These are phyloP conservation scores for Thelonectria blattea DNA, from an alignment of 2,329 filamentous ascomycete species.

Conservation along the genomic window DNA sequence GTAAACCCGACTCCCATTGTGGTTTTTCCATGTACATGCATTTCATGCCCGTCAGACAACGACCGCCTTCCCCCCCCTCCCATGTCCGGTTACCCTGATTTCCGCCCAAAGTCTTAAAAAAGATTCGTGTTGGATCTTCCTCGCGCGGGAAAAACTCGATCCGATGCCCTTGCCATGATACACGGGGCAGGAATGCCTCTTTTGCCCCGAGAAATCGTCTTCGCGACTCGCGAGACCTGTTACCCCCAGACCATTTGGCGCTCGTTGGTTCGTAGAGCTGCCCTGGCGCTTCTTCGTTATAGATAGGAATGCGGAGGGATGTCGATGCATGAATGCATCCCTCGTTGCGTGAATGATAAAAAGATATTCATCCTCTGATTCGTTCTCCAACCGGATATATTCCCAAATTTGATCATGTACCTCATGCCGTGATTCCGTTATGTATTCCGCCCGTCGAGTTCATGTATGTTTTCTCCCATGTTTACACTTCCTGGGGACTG, in stretches of 20 bases:
- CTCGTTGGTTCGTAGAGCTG: conserved; percentile 11
- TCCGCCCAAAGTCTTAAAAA: conserved; percentile 3
- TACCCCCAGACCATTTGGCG: conserved; percentile 3
- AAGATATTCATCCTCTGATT: neutral
- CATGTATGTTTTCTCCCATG: conserved; percentile 19
- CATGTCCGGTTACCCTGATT: conserved; percentile 14
- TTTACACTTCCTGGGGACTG: conserved; percentile 40
- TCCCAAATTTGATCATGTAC: neutral
- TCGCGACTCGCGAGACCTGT: neutral
- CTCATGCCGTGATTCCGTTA: conserved; percentile 21
- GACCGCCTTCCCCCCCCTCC: conserved; percentile 18
- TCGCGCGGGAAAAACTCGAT: conserved; percentile 2
- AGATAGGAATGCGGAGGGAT: conserved; percentile 12
- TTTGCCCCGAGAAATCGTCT: neutral
- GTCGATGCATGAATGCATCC: conserved; percentile 5
- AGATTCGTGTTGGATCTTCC: neutral
- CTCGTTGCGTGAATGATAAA: neutral
- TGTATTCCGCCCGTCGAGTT: conserved; percentile 23
- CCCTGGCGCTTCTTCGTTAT: conserved; percentile 1
- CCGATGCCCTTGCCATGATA: conserved; percentile 30
- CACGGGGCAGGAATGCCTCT: conserved; percentile 17
- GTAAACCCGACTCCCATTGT: conserved; percentile 36
- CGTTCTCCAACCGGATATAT: neutral
- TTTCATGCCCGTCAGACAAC: conserved; percentile 30
- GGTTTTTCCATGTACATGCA: conserved; percentile 36